phyloP scores from a whole-genome alignment of 306 rosid species.

The Herpetospermum pedunculosum region DNA sequence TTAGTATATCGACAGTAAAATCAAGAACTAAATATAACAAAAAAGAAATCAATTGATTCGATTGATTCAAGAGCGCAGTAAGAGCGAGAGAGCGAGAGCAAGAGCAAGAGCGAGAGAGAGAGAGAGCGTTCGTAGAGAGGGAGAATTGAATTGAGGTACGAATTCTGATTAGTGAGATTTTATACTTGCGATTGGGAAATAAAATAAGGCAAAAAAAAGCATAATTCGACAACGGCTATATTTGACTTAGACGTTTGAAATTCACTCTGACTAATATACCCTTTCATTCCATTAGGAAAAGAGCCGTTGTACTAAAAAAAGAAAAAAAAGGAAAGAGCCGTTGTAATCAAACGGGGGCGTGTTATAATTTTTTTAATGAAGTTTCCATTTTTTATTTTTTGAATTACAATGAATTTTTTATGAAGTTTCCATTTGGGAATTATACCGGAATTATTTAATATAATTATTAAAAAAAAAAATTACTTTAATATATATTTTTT shows the following conservation, averaged over 20 bases:
- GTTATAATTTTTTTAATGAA: too few species aligned
- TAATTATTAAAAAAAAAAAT: too few species aligned
- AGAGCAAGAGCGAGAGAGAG: background rate
- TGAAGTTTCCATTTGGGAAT: too few species aligned
- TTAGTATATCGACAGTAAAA: background rate
- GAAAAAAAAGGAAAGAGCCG: too few species aligned
- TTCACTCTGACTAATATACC: constrained; percentile 9
- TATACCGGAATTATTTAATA: too few species aligned
- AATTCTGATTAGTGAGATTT: background rate
- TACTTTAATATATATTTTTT: too few species aligned
- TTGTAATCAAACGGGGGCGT: too few species aligned
- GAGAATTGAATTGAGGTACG: background rate
- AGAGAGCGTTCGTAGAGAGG: too few species aligned
- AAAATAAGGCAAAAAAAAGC: background rate
- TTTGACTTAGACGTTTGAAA: constrained; percentile 6
- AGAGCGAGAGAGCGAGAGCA: background rate
- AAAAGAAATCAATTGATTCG: background rate
- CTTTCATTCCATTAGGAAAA: background rate
- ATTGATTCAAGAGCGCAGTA: background rate
- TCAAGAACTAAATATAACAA: background rate
- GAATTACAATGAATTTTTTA: too few species aligned
- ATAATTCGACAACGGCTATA: constrained; percentile 17
- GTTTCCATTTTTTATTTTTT: too few species aligned
- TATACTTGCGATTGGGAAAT: constrained; percentile 4
- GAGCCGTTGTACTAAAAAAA: too few species aligned